These are phyloP conservation scores for Sporothrix humicola DNA, from an alignment of 2,329 filamentous ascomycete species.

Conservation along the genomic window DNA sequence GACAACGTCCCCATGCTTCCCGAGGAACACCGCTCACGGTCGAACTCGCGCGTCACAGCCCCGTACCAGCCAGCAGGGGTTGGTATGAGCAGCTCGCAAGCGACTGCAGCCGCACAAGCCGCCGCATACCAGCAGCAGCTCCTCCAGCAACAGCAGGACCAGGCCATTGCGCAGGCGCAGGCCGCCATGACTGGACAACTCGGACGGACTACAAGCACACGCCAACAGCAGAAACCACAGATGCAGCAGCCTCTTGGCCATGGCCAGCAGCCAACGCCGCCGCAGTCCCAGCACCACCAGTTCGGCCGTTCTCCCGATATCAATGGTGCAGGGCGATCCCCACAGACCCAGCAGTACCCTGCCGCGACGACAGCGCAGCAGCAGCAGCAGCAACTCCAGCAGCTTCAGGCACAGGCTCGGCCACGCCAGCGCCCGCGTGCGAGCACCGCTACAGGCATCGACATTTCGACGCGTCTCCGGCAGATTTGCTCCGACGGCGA, in stretches of 20 bases:
- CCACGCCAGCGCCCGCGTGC: slow-evolving; percentile 79
- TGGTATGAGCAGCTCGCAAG: slow-evolving; percentile 8
- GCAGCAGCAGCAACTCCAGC: slow-evolving; percentile 39
- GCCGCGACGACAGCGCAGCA: slow-evolving; percentile 34
- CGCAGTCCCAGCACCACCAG: slow-evolving; percentile 60
- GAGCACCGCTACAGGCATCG: slow-evolving; percentile 68
- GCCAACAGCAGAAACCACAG: slow-evolving; percentile 51
- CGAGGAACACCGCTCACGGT: slow-evolving; percentile 71
- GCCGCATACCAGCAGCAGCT: slow-evolving; percentile 65
- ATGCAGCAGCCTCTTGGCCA: slow-evolving; percentile 50
- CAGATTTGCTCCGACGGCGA: slow-evolving; percentile 90
- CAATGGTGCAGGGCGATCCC: slow-evolving; percentile 47
- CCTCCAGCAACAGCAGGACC: slow-evolving; percentile 83
- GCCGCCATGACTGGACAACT: slow-evolving; percentile 75
- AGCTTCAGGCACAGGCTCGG: slow-evolving; percentile 53
- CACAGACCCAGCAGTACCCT: slow-evolving; percentile 46
- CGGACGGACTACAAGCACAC: slow-evolving; percentile 75
- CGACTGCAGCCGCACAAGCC: slow-evolving; percentile 40
- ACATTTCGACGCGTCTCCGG: slow-evolving; percentile 82
- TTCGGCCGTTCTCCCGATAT: slow-evolving; percentile 45
- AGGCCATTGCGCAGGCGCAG: slow-evolving; percentile 79
- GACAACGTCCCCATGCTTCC: slow-evolving; percentile 65
- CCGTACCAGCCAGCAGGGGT: slow-evolving; percentile 51
- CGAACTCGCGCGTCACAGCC: slow-evolving; percentile 68
- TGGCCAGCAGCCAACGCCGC: slow-evolving; percentile 50